Percentiles rank a stretch among this genome's conserved stretches.
Conservation (phyloP, 2,329 filamentous ascomycete genomes). For the Penicillium concentricum region DNA sequence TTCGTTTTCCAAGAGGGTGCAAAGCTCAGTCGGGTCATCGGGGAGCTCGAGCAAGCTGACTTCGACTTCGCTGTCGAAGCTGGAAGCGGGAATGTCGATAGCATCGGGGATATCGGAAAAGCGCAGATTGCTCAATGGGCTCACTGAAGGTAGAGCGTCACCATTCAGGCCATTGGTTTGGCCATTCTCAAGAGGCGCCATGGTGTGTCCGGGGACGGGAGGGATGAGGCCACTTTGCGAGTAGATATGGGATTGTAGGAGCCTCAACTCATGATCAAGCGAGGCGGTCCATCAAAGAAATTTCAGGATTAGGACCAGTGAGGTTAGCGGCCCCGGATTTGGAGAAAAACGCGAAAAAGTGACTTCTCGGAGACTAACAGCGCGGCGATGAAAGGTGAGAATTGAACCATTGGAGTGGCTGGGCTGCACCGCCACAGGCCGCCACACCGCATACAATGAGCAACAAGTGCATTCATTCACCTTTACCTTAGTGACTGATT, state of each 20-base stretch:
- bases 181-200: conserved; percentile 54
- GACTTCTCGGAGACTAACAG: conserved; percentile 14
- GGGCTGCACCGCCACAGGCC: conserved; percentile 28
- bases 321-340: conserved; percentile 9
- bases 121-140: conserved; percentile 44
- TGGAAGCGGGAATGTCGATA: conserved; percentile 64
- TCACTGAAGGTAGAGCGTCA: conserved; percentile 31
- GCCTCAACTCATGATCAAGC: conserved; percentile 33
- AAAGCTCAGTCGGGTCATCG: conserved; percentile 92
- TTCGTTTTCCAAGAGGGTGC: conserved; percentile 92
- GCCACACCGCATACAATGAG: conserved; percentile 15
- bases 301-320: conserved; percentile 5
- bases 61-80: conserved; percentile 71
- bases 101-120: conserved; percentile 63
- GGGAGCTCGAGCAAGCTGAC: conserved; percentile 87
- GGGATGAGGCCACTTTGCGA: conserved; percentile 15
- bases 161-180: conserved; percentile 54
- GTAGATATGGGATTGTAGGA: conserved; percentile 11
- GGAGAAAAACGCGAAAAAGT: conserved; percentile 21
- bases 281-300: conserved; percentile 13
- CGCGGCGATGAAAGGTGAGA: conserved; percentile 21
- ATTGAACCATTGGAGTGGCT: conserved; percentile 21
- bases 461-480: not conserved
- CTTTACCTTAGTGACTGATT: not conserved
- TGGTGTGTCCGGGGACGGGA: conserved; percentile 32